Percentiles rank a stretch among this genome's conserved stretches.
Conservation (phyloP, 108 stramenopile species). For the Cyclotella sp. region DNA sequence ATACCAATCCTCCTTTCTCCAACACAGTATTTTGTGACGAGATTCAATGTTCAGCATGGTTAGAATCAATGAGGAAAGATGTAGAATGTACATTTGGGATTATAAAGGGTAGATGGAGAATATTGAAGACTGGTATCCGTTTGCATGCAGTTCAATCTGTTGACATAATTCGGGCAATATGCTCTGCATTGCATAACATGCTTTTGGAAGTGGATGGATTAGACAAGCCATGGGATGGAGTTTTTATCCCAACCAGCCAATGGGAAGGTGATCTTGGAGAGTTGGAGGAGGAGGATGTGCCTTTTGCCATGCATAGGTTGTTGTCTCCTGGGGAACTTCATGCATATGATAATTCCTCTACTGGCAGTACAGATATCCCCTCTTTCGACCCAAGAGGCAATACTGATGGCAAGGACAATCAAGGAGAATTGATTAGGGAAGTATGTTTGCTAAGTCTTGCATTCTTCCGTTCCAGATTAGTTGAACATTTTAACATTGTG, state of each 20-base stretch:
- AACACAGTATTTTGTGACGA: neutral
- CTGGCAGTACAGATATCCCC: too few species aligned
- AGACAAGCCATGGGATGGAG: constrained; percentile 26
- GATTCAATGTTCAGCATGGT: constrained; percentile 18
- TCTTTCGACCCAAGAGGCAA: too few species aligned
- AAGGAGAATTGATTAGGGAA: too few species aligned
- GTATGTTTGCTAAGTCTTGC: neutral
- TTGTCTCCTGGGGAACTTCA: neutral
- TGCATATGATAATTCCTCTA: neutral
- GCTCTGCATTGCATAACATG: constrained; percentile 57
- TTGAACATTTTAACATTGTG: constrained; percentile 22
- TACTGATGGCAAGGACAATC: neutral
- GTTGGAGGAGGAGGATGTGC: constrained; percentile 9
- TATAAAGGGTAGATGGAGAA: constrained; percentile 18
- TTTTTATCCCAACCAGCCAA: constrained; percentile 5
- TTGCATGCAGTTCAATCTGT: constrained; percentile 18
- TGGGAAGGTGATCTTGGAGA: constrained; percentile 5
- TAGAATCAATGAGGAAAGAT: constrained; percentile 36
- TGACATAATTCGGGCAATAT: constrained; percentile 38
- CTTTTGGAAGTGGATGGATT: constrained; percentile 52
- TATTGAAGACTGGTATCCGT: constrained; percentile 34
- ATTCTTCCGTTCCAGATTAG: constrained; percentile 4
- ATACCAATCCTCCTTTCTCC: constrained; percentile 15
- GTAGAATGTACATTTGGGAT: constrained; percentile 16
- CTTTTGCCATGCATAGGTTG: neutral